A percentile compares a stretch with the other conserved stretches of the same genome.
Conservation (phyloP, 1,139 yeast genomes). For the Sugiyamaella grinbergsii region DNA sequence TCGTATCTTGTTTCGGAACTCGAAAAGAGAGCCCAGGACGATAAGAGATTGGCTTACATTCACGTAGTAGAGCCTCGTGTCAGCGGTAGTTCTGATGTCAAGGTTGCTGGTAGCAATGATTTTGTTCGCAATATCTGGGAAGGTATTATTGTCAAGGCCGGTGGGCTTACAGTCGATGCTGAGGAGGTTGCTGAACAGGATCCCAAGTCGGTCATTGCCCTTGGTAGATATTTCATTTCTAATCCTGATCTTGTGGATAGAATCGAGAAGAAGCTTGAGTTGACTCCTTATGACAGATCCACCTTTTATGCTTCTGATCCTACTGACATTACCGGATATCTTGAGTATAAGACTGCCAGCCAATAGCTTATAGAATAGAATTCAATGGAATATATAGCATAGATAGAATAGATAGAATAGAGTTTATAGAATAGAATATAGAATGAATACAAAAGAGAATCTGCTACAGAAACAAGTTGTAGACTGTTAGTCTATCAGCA, state of each 20-base stretch:
- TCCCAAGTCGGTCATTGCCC: slow-evolving; percentile 48
- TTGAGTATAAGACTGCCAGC: too few species aligned
- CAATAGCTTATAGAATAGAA: too few species aligned
- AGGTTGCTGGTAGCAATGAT: slow-evolving; percentile 24
- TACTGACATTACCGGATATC: too few species aligned
- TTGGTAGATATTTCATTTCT: slow-evolving; percentile 51
- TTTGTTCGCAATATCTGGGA: slow-evolving; percentile 41
- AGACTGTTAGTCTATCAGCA: too few species aligned
- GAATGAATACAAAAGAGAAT: too few species aligned
- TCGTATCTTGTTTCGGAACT: slow-evolving; percentile 39
- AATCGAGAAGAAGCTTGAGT: slow-evolving; percentile 41
- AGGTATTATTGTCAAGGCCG: slow-evolving; percentile 47
- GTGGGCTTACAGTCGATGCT: slow-evolving; percentile 40
- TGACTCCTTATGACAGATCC: slow-evolving; percentile 42
- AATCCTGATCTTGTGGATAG: slow-evolving; percentile 53
- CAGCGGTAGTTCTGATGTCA: slow-evolving; percentile 26
- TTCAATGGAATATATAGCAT: too few species aligned
- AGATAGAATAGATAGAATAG: too few species aligned
- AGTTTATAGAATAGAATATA: too few species aligned
- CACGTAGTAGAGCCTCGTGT: slow-evolving; percentile 55
- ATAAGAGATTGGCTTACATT: slow-evolving; percentile 49
- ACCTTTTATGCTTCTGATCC: slow-evolving; percentile 46
- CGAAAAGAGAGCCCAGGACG: slow-evolving; percentile 36
- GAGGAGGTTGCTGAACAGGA: slow-evolving; percentile 38
- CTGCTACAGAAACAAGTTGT: too few species aligned